Evolutionary conservation across 176 grass and related monocot genomes (phyloP).

Genomic region (Leersia perrieri): DNA sequence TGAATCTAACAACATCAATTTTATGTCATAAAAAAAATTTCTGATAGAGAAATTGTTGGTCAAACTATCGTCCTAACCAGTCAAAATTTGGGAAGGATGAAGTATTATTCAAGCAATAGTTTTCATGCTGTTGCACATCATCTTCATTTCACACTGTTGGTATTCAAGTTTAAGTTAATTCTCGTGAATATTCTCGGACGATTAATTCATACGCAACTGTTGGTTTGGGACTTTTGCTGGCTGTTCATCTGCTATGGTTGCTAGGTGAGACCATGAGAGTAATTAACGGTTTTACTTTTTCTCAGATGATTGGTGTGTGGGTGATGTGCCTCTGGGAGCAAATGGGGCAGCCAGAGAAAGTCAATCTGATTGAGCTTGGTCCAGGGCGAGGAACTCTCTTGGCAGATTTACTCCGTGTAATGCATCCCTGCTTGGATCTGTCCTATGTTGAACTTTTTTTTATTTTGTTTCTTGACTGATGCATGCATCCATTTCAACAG

Average conservation of each 20-base stretch:
- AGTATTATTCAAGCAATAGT: not conserved
- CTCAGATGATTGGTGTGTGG: slow-evolving; percentile 90
- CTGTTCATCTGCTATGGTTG: not conserved
- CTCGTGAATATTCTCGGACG: not conserved
- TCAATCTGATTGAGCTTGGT: slow-evolving; percentile 94
- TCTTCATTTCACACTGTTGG: not conserved
- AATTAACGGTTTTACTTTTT: slow-evolving; percentile 5
- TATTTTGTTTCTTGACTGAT: slow-evolving; percentile 28
- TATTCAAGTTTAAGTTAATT: not conserved
- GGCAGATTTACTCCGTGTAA: slow-evolving; percentile 83
- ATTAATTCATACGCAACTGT: not conserved
- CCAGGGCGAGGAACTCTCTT: slow-evolving; percentile 86
- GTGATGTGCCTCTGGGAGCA: slow-evolving; percentile 91
- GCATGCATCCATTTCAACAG: slow-evolving; percentile 40
- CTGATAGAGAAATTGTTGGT: no score
- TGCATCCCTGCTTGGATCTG: not conserved
- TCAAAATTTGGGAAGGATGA: not conserved
- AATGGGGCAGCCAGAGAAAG: slow-evolving; percentile 73
- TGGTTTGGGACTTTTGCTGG: not conserved
- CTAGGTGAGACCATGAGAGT: not conserved
- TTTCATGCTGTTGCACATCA: not conserved
- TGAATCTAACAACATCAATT: no score
- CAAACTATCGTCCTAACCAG: no score
- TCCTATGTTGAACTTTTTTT: not conserved
- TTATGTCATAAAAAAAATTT: no score